Percentiles rank a stretch among this genome's conserved stretches.
phyloP scores from a whole-genome alignment of 2,329 filamentous ascomycete species.

The Calonectria henricotiae region DNA sequence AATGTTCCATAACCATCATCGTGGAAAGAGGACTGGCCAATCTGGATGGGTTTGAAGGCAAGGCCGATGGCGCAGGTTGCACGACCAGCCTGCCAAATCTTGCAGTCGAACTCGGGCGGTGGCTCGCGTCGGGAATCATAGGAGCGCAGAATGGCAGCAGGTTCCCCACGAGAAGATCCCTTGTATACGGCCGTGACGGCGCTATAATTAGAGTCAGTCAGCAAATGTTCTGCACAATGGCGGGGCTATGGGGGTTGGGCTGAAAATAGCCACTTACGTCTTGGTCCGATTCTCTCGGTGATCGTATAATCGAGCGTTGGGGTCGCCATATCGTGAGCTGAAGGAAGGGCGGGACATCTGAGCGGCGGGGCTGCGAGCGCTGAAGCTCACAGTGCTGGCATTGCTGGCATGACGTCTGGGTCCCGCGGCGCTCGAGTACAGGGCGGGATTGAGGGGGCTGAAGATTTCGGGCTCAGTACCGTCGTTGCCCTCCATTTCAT shows the following conservation, averaged over 20 bases:
- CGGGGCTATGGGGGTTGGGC: not conserved
- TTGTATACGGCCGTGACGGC: conserved; percentile 94
- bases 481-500: conserved; percentile 89
- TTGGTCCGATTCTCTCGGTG: conserved; percentile 88
- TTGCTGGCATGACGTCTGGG: conserved; percentile 81
- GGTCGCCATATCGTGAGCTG: conserved; percentile 80
- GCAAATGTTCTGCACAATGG: not conserved
- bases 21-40: conserved; percentile 94
- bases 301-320: conserved; percentile 91
- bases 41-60: conserved; percentile 95
- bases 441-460: conserved; percentile 62
- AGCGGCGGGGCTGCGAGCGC: conserved; percentile 74
- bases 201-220: conserved; percentile 64
- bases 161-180: conserved; percentile 79
- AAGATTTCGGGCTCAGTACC: conserved; percentile 61
- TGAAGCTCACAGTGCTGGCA: conserved; percentile 87
- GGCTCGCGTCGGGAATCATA: conserved; percentile 97
- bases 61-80: conserved; percentile 94
- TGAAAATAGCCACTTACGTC: conserved; percentile 74
- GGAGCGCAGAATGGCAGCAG: conserved; percentile 85
- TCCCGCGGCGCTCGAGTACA: conserved; percentile 62
- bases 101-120: conserved; percentile 92
- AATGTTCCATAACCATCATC: conserved; percentile 94
- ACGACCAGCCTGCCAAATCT: conserved; percentile 96
- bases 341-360: conserved; percentile 71